Evolutionary conservation across 116 monocot species (phyloP), one percentile per base, ranked within the genome.

Genomic region (Iris pallida): DNA sequence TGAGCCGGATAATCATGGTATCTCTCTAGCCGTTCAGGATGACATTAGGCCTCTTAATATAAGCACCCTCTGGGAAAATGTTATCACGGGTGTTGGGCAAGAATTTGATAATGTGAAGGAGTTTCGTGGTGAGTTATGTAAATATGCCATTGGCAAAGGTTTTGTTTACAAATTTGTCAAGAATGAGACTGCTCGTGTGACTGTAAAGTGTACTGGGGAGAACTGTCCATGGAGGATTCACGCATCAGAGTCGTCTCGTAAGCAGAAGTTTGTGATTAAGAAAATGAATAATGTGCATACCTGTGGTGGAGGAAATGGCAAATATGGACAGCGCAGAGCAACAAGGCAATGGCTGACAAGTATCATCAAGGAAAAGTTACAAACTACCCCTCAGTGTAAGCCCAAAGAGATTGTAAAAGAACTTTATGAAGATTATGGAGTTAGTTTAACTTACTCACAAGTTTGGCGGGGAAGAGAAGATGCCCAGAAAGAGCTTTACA

Each of bases 201-300:
- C 79, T 20, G 79, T 74, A 12, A 73, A 70, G 45, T 80, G 79
- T 56, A 68, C 48, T 56, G 69, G 55, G 2, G 69, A 80, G 59
- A 73, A 63, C 8, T 80, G 79, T 43, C 56, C 79, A 42, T 80
- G 79, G 79, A 63, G 79, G 41, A 58, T 80, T 16, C 79, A 80
- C 56, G 79, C 79, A 14, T 80, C 79, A 9, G 79, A 74, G 51
- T 80, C 79, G 47, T 69, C 79, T 11, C 79, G 70, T 4, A 80
- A 73, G 68, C 73, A 80, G 42, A 83, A 78, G 40, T 83, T 83
- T 75, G 75, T 78, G 51, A 83, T 83, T 5, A 83, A 83, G 57
- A 83, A 78, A 63, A 65, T 83, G 70, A 83, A 74, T 20, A 70
- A 75, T 45, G 62, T 67, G 42, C 82, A 83, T 65, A 83, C 78